A percentile compares a stretch with the other conserved stretches of the same genome.
Conservation (phyloP, 139 green algal genomes). For the Volvox reticuliferus region DNA sequence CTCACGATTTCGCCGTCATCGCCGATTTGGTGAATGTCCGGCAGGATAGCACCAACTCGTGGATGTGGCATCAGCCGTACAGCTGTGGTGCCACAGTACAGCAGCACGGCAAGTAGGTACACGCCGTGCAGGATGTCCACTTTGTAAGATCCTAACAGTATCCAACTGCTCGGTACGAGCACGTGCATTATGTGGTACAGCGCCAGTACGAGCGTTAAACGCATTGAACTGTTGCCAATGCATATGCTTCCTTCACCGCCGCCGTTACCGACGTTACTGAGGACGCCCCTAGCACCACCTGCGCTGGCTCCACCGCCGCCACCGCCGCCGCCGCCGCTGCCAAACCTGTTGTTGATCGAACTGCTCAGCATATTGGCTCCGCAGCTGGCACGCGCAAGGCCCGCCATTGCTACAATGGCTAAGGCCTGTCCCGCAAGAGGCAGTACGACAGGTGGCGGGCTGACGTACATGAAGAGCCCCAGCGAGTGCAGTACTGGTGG, state of each 20-base stretch:
- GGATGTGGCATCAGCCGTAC: constrained; percentile 8
- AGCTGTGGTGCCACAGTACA: not conserved
- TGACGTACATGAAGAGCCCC: constrained; percentile 53
- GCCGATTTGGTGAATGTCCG: not conserved
- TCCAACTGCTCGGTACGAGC: constrained; percentile 20
- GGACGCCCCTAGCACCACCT: no score
- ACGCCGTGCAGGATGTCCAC: constrained; percentile 46
- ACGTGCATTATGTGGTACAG: constrained; percentile 31
- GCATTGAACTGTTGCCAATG: not conserved
- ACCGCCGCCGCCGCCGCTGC: not conserved
- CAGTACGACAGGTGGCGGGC: constrained; percentile 51
- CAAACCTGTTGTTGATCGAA: not conserved
- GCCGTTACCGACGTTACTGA: no score
- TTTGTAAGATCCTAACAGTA: not conserved
- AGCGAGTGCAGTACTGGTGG: constrained; percentile 48
- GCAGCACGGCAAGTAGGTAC: constrained; percentile 31
- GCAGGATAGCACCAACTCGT: constrained; percentile 8
- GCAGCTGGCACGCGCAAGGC: constrained; percentile 22
- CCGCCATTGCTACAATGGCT: constrained; percentile 34
- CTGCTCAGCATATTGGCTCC: not conserved
- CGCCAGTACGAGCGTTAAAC: not conserved
- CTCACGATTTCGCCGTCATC: not conserved
- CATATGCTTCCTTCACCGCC: no score
- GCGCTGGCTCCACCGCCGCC: no score
- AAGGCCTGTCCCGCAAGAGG: constrained; percentile 32